Base-by-base conservation (phyloP, 2,329 filamentous ascomycete genomes). In the Tothia fuscella region DNA sequence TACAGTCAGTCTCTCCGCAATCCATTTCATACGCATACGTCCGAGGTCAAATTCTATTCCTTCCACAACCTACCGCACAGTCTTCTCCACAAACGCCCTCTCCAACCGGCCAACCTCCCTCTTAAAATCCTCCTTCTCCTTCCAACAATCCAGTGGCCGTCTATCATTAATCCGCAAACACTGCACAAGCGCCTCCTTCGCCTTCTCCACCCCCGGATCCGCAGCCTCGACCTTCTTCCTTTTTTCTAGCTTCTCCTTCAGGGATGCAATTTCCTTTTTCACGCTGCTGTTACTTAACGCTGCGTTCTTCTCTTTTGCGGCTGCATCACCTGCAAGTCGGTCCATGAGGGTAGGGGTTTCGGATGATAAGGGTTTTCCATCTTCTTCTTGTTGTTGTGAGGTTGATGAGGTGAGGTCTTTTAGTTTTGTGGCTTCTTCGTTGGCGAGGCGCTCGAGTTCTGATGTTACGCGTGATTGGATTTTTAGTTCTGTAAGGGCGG, bases 41-140 rank as follows among this genome's bases (percentile, higher is more conserved):
- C n/a, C n/a, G n/a, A n/a, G n/a, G n/a, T n/a, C n/a, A n/a, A n/a
- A n/a, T n/a, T n/a, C n/a, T n/a, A n/a, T n/a, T n/a, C n/a, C n/a
- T n/a, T n/a, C n/a, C 5, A 17, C 28, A 12, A n/a, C 22, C 26
- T 34, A 41, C 34, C 39, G 39, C 29, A 41, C 39, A 16, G 93
- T 78, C 66, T 80, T 85, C 57, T 93, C 81, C 26, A 95, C 85
- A 76, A 93, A 96, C 20, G 71, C 71, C 64, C 77, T 80, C 74
- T 95, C 89, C 63, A 95, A 62, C 66, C 76, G 78, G 51, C 82
- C 77, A 38, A 96, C 88, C 70, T 93, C 85, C 53, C 74, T 73
- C 75, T 88, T 93, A 63, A 96, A 96, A 16, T 70, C 71, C 66
- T 93, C 82, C 19, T 95, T 86, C 73, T 95, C 87, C 63, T 79